Evolutionary conservation across 345 rosid genomes (phyloP).

Genomic region (Iberis pinnata): DNA sequence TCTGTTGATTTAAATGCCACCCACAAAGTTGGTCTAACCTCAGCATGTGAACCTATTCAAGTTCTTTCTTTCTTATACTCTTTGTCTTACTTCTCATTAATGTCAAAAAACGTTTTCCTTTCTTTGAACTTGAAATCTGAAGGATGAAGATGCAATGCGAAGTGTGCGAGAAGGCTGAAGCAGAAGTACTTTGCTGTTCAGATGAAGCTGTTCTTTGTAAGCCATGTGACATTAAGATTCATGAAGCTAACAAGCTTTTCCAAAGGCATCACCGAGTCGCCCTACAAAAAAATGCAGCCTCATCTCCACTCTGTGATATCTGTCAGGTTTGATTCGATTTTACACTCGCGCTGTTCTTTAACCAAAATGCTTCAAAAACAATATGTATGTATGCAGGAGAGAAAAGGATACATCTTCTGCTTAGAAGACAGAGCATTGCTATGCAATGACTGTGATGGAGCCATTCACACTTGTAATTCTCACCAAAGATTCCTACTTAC

Average conservation of each 20-base stretch:
- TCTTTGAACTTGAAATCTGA: background rate
- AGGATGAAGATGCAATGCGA: slow-evolving; percentile 36
- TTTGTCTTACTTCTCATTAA: slow-evolving; percentile 1
- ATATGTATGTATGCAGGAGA: slow-evolving; percentile 19
- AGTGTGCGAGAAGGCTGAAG: slow-evolving; percentile 38
- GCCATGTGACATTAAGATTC: slow-evolving; percentile 35
- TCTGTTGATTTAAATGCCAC: slow-evolving; percentile 26
- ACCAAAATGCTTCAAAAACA: background rate
- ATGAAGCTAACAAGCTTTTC: slow-evolving; percentile 33
- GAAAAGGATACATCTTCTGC: slow-evolving; percentile 34
- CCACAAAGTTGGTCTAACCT: slow-evolving; percentile 28
- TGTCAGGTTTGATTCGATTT: slow-evolving; percentile 23
- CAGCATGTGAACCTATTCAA: slow-evolving; percentile 30
- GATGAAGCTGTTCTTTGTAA: slow-evolving; percentile 40
- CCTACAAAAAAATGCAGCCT: slow-evolving; percentile 16
- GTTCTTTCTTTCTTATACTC: slow-evolving; percentile 12
- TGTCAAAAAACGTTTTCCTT: background rate
- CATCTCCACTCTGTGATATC: slow-evolving; percentile 33
- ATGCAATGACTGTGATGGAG: slow-evolving; percentile 34
- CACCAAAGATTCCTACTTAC: slow-evolving; percentile 35
- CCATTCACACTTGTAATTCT: slow-evolving; percentile 27
- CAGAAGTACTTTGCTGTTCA: slow-evolving; percentile 37
- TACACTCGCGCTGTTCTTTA: background rate
- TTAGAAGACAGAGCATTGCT: slow-evolving; percentile 38
- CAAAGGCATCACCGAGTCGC: slow-evolving; percentile 31